A percentile compares a stretch with the other conserved stretches of the same genome.
Conservation (phyloP, 306 rosid species). For the Urtica urens region DNA sequence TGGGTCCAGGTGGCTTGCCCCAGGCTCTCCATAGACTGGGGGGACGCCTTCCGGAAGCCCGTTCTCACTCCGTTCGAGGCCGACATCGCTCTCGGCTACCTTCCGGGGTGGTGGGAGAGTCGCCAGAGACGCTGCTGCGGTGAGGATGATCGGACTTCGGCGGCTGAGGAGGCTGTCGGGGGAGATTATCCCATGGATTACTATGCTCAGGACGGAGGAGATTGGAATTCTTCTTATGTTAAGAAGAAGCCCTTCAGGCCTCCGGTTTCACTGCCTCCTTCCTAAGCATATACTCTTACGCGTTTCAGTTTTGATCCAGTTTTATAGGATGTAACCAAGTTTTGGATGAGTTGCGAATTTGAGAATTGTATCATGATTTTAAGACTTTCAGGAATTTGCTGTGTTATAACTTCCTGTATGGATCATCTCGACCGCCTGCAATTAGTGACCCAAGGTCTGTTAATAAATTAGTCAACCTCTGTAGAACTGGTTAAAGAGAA, state of each 20-base stretch:
- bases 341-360: no score
- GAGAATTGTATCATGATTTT: no score
- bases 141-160: conserved; percentile 1
- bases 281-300: no score
- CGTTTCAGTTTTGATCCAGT: no score
- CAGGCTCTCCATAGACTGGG: conserved; percentile 89
- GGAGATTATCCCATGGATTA: conserved; percentile 93
- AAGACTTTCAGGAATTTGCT: no score
- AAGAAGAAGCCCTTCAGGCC: conserved; percentile 47
- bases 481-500: no score
- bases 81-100: conserved; percentile 66
- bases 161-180: conserved; percentile 11
- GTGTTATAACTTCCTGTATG: no score
- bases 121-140: conserved; percentile 26
- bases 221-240: conserved; percentile 81
- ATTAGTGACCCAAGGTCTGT: neutral
- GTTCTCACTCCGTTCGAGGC: conserved; percentile 84
- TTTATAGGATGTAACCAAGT: no score
- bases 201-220: conserved; percentile 86
- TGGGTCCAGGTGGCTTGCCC: conserved; percentile 98
- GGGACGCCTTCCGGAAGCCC: conserved; percentile 78
- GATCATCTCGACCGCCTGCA: conserved; percentile 71
- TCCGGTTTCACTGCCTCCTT: no score
- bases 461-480: neutral
- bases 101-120: conserved; percentile 95